These are phyloP conservation scores for Staphylotrichum tortipilum DNA, from an alignment of 495 filamentous ascomycete genomes.

Conservation along the genomic window DNA sequence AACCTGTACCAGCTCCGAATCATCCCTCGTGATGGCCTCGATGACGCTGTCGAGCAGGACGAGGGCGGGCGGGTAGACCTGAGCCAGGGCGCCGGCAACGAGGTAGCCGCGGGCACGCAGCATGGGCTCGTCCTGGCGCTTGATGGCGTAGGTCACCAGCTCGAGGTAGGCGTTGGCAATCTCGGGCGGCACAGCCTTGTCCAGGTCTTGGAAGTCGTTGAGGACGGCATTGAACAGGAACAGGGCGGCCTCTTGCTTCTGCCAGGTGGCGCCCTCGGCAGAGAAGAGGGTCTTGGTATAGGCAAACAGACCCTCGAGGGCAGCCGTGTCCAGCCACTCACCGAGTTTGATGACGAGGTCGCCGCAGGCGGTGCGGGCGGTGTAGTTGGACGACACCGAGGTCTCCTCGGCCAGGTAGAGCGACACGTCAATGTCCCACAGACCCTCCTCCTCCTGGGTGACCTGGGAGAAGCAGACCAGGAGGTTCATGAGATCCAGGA, in stretches of 20 bases:
- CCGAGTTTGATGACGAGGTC: constrained; percentile 88
- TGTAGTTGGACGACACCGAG: constrained; percentile 92
- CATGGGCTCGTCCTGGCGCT: constrained; percentile 51
- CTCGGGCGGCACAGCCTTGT: constrained; percentile 54
- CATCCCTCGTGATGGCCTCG: constrained; percentile 62
- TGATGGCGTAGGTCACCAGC: constrained; percentile 68
- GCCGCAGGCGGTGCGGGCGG: constrained; percentile 80
- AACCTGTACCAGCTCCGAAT: constrained; percentile 81
- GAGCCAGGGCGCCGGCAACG: constrained; percentile 63
- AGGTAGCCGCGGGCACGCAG: constrained; percentile 79
- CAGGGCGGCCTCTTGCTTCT: constrained; percentile 66
- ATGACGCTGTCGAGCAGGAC: constrained; percentile 63
- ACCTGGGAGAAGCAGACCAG: constrained; percentile 85
- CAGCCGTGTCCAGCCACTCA: constrained; percentile 68
- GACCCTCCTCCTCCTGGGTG: constrained; percentile 78
- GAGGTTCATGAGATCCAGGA: constrained; percentile 73
- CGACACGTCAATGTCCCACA: constrained; percentile 96
- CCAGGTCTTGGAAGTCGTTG: constrained; percentile 68
- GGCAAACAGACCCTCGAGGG: constrained; percentile 64
- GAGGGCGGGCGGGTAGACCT: constrained; percentile 44
- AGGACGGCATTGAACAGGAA: constrained; percentile 75
- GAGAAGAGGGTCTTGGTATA: constrained; percentile 63
- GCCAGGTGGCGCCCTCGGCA: constrained; percentile 42
- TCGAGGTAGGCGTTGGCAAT: constrained; percentile 63
- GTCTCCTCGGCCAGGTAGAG: constrained; percentile 93